Evolutionary conservation across 2,329 filamentous ascomycete genomes (phyloP).

Genomic region (Epichloe uncinata): DNA sequence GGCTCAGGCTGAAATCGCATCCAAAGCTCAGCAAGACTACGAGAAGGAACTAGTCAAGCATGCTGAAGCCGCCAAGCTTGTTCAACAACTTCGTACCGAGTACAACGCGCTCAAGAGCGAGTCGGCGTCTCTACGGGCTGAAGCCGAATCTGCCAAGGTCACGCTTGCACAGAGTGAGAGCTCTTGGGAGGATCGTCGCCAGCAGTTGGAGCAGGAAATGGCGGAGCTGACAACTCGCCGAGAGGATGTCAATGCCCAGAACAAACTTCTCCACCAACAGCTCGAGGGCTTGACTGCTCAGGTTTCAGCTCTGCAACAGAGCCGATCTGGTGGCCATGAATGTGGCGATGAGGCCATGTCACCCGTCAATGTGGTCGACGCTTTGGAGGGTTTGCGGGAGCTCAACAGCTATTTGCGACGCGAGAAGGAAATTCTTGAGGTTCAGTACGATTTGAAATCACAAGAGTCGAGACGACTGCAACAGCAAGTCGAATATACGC

Average conservation of each 20-base stretch:
- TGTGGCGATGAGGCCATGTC: conserved; percentile 40
- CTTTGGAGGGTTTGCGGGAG: conserved; percentile 68
- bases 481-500: conserved; percentile 78
- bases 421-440: conserved; percentile 95
- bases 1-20: conserved; percentile 84
- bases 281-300: conserved; percentile 73
- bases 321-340: conserved; percentile 39
- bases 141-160: conserved; percentile 75
- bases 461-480: conserved; percentile 82
- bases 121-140: conserved; percentile 58
- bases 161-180: conserved; percentile 67
- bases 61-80: conserved; percentile 78
- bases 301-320: conserved; percentile 67
- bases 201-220: conserved; percentile 73
- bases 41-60: conserved; percentile 91
- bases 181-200: conserved; percentile 75
- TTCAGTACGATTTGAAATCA: conserved; percentile 82
- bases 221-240: conserved; percentile 63
- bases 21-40: conserved; percentile 88
- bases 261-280: conserved; percentile 79
- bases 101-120: conserved; percentile 73
- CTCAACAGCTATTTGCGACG: conserved; percentile 82
- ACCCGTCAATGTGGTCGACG: conserved; percentile 39
- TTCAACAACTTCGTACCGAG: conserved; percentile 67
- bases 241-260: conserved; percentile 78